A percentile compares a stretch with the other conserved stretches of the same genome.
Evolutionary conservation across 768 basidiomycete species (phyloP).

Genomic region (Lactarius pseudohatsudake): DNA sequence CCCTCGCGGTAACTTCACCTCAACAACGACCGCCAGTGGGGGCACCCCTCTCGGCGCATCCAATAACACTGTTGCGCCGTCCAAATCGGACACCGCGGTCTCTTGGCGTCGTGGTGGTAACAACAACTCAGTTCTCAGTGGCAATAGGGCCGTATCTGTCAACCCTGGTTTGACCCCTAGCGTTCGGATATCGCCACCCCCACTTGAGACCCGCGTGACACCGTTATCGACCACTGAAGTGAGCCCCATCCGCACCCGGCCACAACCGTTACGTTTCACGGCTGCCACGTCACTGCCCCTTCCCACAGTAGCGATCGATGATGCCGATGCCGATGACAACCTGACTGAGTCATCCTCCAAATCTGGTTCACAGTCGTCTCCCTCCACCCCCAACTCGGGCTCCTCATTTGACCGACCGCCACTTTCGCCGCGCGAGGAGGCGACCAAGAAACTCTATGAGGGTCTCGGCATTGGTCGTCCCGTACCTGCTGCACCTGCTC

Average conservation of each 20-base stretch:
- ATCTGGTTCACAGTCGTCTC: slow-evolving; percentile 57
- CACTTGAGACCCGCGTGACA: slow-evolving; percentile 57
- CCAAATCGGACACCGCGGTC: slow-evolving; percentile 76
- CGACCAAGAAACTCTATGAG: slow-evolving; percentile 82
- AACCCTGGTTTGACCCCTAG: slow-evolving; percentile 47
- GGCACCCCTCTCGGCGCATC: slow-evolving; percentile 66
- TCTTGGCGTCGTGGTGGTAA: slow-evolving; percentile 78
- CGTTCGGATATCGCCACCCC: slow-evolving; percentile 74
- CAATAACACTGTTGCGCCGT: slow-evolving; percentile 45
- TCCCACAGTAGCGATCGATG: slow-evolving; percentile 31
- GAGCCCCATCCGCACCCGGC: slow-evolving; percentile 57
- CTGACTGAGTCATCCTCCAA: slow-evolving; percentile 50
- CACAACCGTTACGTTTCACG: slow-evolving; percentile 55
- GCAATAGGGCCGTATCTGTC: slow-evolving; percentile 55
- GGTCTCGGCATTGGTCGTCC: slow-evolving; percentile 84
- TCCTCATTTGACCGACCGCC: slow-evolving; percentile 53
- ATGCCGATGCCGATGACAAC: slow-evolving; percentile 29
- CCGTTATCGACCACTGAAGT: slow-evolving; percentile 39
- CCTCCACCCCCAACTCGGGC: slow-evolving; percentile 72
- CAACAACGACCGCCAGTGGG: slow-evolving; percentile 71
- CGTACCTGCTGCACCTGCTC: slow-evolving; percentile 40
- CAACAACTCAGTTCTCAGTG: slow-evolving; percentile 70
- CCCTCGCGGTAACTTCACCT: slow-evolving; percentile 33
- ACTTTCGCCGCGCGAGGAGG: slow-evolving; percentile 85
- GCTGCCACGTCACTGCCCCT: slow-evolving; percentile 37